phyloP scores from a whole-genome alignment of 768 basidiomycete genomes.

The Lentinula detonsa region DNA sequence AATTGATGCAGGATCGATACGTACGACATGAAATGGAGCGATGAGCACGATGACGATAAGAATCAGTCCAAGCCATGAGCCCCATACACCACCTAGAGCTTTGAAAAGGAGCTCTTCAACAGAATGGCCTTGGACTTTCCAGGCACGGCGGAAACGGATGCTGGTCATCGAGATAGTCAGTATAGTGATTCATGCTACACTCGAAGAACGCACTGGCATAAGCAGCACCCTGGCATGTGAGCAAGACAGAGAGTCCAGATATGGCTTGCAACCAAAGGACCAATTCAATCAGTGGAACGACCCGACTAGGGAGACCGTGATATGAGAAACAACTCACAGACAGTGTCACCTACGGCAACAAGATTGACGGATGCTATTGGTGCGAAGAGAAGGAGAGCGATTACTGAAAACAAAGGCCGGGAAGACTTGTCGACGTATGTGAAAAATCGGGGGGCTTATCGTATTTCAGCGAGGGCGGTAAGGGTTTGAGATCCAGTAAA shows the following conservation, averaged over 20 bases:
- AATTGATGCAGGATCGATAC: no score
- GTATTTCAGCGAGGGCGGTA: slow-evolving; percentile 39
- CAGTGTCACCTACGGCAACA: slow-evolving; percentile 24
- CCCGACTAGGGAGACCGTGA: neutral
- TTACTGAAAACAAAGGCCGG: slow-evolving; percentile 37
- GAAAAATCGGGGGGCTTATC: slow-evolving; percentile 39
- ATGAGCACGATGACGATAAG: no score
- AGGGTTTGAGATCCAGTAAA: slow-evolving; percentile 40
- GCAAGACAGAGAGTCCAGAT: slow-evolving; percentile 40
- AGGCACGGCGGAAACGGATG: neutral
- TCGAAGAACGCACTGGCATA: slow-evolving; percentile 33
- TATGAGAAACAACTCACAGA: slow-evolving; percentile 24
- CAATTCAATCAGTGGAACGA: slow-evolving; percentile 7
- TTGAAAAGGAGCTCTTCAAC: no score
- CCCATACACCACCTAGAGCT: no score
- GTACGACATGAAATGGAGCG: no score
- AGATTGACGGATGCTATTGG: slow-evolving; percentile 36
- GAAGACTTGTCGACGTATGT: slow-evolving; percentile 40
- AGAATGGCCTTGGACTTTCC: no score
- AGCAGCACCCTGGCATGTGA: slow-evolving; percentile 34
- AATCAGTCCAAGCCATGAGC: no score
- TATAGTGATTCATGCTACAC: neutral
- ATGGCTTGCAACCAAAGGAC: slow-evolving; percentile 39
- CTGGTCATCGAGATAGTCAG: slow-evolving; percentile 11
- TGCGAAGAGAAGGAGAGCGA: slow-evolving; percentile 29